Base-by-base conservation (phyloP, 257 asterid genomes). In the Striga asiatica region DNA sequence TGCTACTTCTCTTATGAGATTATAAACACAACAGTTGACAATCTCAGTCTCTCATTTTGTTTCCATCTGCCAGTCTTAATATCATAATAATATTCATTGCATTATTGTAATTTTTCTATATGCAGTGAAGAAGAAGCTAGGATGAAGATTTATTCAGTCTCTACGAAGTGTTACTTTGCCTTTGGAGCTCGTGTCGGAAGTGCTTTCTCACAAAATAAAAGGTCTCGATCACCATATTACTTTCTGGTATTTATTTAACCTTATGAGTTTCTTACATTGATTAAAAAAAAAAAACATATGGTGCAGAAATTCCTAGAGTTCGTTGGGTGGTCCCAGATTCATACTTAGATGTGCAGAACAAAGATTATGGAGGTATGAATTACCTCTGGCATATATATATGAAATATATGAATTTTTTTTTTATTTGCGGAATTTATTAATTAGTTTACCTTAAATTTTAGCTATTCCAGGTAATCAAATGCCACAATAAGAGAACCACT, bases 241-340 rank as follows among this genome's bases (percentile, higher is more conserved):
- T 39, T 12, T 12, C 13, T 54, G 4, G 10, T 19, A 19, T 8
- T 6, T 5, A 6, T 41, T 48, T 17, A 6, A 19, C 5, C 9
- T 47, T 37, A 45, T 8, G 2, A 18, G 20, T 31, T 4, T 6
- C 27, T 61, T 8, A 13, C 41, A 35, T 68, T 32, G 24, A 55
- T 64, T n/a, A n/a, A n/a, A n/a, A 39, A 34, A 47, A n/a, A n/a
- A 32, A 22, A 27, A 52, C 31, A 48, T 46, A 1, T 51, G 66
- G 41, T 78, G 76, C 80, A 92, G 97, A 88, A 16, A 42, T 92
- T 56, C 85, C 87, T 0, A 61, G 21, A 14, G 99, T 92, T 46
- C 68, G 94, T 2, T 92, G 99, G 99, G 97, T 92, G 65, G 95
- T 88, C 60, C 99, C 99, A 16, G 99, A 92, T 71, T 92, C 99